Evolutionary conservation across 306 rosid species (phyloP).

Genomic region (Citrullus colocynthis): DNA sequence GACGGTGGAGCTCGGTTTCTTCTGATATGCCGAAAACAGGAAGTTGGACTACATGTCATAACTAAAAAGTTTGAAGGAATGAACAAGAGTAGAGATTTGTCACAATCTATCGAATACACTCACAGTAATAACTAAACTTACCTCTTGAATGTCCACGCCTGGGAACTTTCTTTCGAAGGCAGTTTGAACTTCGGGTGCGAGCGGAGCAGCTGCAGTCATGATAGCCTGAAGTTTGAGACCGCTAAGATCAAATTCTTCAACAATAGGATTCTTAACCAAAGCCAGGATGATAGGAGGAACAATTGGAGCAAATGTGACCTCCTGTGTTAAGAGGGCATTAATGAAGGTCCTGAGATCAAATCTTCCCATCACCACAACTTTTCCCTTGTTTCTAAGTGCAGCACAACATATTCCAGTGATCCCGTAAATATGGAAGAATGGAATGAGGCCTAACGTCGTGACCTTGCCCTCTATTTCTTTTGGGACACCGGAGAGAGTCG

Average conservation of each 20-base stretch:
- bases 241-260: constrained; percentile 68
- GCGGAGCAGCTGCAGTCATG: constrained; percentile 91
- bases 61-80: no score
- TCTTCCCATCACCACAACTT: constrained; percentile 81
- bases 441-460: constrained; percentile 67
- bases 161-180: constrained; percentile 78
- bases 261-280: constrained; percentile 69
- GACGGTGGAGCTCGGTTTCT: neutral
- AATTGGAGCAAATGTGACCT: constrained; percentile 76
- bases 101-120: neutral
- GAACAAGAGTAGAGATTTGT: neutral
- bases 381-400: constrained; percentile 66
- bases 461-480: constrained; percentile 57
- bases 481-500: constrained; percentile 49
- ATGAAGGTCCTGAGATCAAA: constrained; percentile 58
- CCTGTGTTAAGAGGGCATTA: constrained; percentile 57
- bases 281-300: constrained; percentile 83
- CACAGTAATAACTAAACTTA: constrained; percentile 1
- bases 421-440: constrained; percentile 87
- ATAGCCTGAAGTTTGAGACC: constrained; percentile 71
- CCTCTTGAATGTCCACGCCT: constrained; percentile 67
- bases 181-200: constrained; percentile 66
- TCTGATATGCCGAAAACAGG: neutral
- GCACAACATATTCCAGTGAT: constrained; percentile 93
- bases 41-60: neutral